phyloP scores from a whole-genome alignment of 805 yeast genomes.

The Cyberlindnera xylosilytica region DNA sequence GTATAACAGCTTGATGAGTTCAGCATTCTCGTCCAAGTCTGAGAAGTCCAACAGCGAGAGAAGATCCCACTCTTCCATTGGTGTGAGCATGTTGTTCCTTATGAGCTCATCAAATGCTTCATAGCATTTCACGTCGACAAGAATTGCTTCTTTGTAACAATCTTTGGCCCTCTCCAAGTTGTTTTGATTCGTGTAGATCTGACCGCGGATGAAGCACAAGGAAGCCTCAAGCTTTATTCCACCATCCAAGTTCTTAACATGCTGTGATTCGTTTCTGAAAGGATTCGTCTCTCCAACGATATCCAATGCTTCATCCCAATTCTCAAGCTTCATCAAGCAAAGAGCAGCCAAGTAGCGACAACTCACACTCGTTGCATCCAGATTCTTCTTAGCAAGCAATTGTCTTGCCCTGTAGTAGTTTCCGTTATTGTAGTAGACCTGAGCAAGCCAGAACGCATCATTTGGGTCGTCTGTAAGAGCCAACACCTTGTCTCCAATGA shows the following conservation, averaged over 20 bases:
- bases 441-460: slow-evolving; percentile 96
- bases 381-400: slow-evolving; percentile 55
- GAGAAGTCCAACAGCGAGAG: slow-evolving; percentile 62
- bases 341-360: slow-evolving; percentile 81
- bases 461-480: slow-evolving; percentile 82
- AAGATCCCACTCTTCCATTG: slow-evolving; percentile 85
- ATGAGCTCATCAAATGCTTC: slow-evolving; percentile 87
- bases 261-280: slow-evolving; percentile 40
- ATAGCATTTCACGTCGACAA: slow-evolving; percentile 85
- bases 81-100: slow-evolving; percentile 69
- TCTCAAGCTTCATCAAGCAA: slow-evolving; percentile 65
- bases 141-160: slow-evolving; percentile 80
- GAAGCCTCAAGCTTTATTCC: slow-evolving; percentile 87
- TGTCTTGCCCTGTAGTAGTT: slow-evolving; percentile 77
- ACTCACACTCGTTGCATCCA: slow-evolving; percentile 54
- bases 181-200: slow-evolving; percentile 76
- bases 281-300: slow-evolving; percentile 82
- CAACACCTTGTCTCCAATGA: slow-evolving; percentile 86
- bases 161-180: slow-evolving; percentile 84
- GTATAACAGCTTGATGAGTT: slow-evolving; percentile 73
- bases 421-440: slow-evolving; percentile 75
- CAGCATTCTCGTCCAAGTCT: slow-evolving; percentile 75
- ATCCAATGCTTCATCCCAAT: slow-evolving; percentile 87
- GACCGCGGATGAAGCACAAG: slow-evolving; percentile 80
- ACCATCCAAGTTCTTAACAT: slow-evolving; percentile 59